A percentile compares a stretch with the other conserved stretches of the same genome.
phyloP scores from a whole-genome alignment of 495 filamentous ascomycete genomes.

The Xylaria bambusicola region DNA sequence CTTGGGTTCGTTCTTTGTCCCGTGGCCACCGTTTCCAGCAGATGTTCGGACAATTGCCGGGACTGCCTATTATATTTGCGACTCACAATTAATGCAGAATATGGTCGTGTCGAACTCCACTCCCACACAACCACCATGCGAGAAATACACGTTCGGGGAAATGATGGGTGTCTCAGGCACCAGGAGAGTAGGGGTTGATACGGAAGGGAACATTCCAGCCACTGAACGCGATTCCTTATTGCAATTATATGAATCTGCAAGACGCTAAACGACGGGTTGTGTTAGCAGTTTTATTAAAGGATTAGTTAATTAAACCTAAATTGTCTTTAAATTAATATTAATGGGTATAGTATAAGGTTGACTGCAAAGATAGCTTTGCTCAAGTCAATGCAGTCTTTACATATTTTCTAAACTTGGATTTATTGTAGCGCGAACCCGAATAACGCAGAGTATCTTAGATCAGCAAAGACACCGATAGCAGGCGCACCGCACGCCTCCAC shows the following conservation, averaged over 20 bases:
- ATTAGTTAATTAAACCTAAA: not conserved
- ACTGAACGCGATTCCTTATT: conserved; percentile 12
- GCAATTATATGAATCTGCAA: conserved; percentile 11
- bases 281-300: conserved; percentile 1
- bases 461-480: too few relatives aligned
- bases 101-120: conserved; percentile 5
- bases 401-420: too few relatives aligned
- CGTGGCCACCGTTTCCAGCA: conserved; percentile 35
- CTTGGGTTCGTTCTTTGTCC: conserved; percentile 30
- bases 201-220: conserved; percentile 1
- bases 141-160: conserved; percentile 30
- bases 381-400: too few relatives aligned
- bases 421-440: too few relatives aligned
- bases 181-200: conserved; percentile 6
- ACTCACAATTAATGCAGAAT: conserved; percentile 29
- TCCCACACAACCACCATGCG: conserved; percentile 31
- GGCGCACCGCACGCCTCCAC: too few relatives aligned
- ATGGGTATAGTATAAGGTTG: too few relatives aligned
- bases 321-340: too few relatives aligned
- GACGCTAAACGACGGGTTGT: not conserved
- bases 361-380: too few relatives aligned
- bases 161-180: conserved; percentile 25
- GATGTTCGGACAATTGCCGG: conserved; percentile 35
- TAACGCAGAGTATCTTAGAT: too few relatives aligned
- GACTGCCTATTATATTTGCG: conserved; percentile 36